Conservation (phyloP, 1,284 basidiomycete genomes). For the Pulveroboletus sp. region DNA sequence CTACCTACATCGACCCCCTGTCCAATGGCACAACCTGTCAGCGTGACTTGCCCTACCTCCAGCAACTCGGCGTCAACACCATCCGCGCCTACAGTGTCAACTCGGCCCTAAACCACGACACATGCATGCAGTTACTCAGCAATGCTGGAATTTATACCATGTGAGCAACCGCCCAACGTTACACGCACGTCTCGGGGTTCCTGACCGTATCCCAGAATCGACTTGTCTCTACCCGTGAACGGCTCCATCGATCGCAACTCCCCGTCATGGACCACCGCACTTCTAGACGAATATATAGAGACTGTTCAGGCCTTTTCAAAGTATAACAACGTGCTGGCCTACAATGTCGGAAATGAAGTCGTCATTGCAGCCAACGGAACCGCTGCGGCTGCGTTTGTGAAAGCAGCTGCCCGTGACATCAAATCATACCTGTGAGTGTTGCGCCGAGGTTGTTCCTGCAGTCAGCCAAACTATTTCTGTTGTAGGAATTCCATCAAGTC, state of each 20-base stretch:
- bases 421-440: slow-evolving; percentile 77
- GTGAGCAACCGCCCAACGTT: no score
- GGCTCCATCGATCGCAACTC: slow-evolving; percentile 79
- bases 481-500: slow-evolving; percentile 68
- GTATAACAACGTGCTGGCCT: slow-evolving; percentile 83
- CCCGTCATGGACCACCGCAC: slow-evolving; percentile 82
- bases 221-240: slow-evolving; percentile 81
- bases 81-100: slow-evolving; percentile 87
- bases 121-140: slow-evolving; percentile 80
- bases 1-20: slow-evolving; percentile 76
- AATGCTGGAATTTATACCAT: slow-evolving; percentile 86
- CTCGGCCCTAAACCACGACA: slow-evolving; percentile 79
- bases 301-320: slow-evolving; percentile 81
- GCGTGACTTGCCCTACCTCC: slow-evolving; percentile 78
- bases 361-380: slow-evolving; percentile 62
- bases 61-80: slow-evolving; percentile 69
- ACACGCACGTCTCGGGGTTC: not conserved
- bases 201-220: slow-evolving; percentile 55
- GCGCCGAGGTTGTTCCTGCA: not conserved
- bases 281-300: slow-evolving; percentile 77
- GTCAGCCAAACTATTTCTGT: not conserved
- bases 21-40: slow-evolving; percentile 67
- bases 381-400: slow-evolving; percentile 76
- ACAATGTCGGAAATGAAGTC: slow-evolving; percentile 91
- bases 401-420: slow-evolving; percentile 87